Evolutionary conservation across 1,284 basidiomycete genomes (phyloP).

Genomic region (Microstroma glucosiphilum): DNA sequence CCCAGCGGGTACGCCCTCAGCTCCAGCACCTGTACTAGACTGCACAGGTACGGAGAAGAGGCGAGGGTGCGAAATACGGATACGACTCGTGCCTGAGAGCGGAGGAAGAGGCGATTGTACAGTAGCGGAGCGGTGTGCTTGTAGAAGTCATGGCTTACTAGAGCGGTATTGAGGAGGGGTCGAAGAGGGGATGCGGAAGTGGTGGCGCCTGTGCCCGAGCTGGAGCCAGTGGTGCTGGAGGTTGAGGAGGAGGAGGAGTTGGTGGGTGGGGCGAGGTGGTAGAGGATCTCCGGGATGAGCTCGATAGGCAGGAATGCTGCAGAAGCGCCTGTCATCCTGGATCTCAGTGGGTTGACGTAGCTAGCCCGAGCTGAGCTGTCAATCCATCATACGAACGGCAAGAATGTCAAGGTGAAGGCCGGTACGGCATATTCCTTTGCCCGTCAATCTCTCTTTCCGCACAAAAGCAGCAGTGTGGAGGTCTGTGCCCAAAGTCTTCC

Average conservation of each 20-base stretch:
- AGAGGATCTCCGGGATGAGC: slow-evolving; percentile 5
- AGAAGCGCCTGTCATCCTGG: too few relatives aligned
- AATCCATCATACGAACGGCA: too few relatives aligned
- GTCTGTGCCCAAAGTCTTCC: too few relatives aligned
- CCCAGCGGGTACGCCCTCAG: not conserved
- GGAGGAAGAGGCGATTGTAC: not conserved
- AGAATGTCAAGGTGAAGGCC: too few relatives aligned
- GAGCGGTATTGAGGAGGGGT: not conserved
- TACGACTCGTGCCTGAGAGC: not conserved
- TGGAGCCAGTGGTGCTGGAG: not conserved
- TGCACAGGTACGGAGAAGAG: not conserved
- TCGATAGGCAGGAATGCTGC: not conserved
- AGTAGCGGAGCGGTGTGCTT: not conserved
- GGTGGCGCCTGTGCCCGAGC: too few relatives aligned
- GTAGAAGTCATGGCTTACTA: too few relatives aligned
- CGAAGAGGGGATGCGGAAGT: not conserved
- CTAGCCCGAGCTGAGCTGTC: too few relatives aligned
- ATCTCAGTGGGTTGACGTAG: too few relatives aligned
- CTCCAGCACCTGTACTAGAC: slow-evolving; percentile 4
- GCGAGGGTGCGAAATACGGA: not conserved
- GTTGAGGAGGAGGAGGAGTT: not conserved
- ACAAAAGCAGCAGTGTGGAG: too few relatives aligned
- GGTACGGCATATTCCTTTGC: too few relatives aligned
- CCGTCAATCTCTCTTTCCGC: too few relatives aligned
- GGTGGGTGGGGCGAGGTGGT: not conserved